A percentile compares a stretch with the other conserved stretches of the same genome.
Evolutionary conservation across 1,284 basidiomycete species (phyloP).

Genomic region (Athelia psychrophila): DNA sequence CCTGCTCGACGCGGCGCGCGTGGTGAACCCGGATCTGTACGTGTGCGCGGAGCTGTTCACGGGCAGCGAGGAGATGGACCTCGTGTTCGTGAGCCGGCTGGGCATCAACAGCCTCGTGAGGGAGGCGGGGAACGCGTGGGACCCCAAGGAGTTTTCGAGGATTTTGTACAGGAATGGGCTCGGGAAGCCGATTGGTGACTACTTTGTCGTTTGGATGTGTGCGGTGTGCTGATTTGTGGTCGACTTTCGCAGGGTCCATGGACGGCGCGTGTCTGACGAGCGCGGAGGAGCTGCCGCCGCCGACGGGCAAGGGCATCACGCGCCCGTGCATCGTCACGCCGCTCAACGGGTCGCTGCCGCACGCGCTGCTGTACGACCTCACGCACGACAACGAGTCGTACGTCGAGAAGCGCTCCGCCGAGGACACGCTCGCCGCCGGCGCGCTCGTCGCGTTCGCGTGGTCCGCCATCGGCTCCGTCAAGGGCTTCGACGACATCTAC

Average conservation of each 20-base stretch:
- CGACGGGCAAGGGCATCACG: constrained; percentile 75
- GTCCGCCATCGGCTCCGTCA: constrained; percentile 87
- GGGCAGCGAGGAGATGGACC: constrained; percentile 91
- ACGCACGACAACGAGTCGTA: constrained; percentile 97
- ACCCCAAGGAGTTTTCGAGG: constrained; percentile 84
- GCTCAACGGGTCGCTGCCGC: constrained; percentile 81
- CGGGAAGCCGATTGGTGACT: constrained; percentile 83
- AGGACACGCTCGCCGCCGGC: constrained; percentile 90
- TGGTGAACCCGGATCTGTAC: constrained; percentile 88
- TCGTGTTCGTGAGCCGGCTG: constrained; percentile 85
- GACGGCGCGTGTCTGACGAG: constrained; percentile 80
- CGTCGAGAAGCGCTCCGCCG: constrained; percentile 83
- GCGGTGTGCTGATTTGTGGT: not conserved
- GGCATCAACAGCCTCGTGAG: constrained; percentile 91
- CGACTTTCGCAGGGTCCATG: constrained; percentile 76
- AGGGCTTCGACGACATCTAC: constrained; percentile 96
- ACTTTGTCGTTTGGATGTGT: not conserved
- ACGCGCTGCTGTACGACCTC: constrained; percentile 90
- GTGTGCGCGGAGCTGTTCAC: constrained; percentile 98
- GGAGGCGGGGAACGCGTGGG: constrained; percentile 88
- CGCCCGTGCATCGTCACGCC: constrained; percentile 75
- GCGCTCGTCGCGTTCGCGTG: constrained; percentile 86
- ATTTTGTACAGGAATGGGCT: constrained; percentile 86
- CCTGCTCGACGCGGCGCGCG: constrained; percentile 90
- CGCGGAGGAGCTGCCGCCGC: constrained; percentile 71